Percentiles rank a stretch among this genome's conserved stretches.
Conservation (phyloP, 2,329 filamentous ascomycete species). For the Lojkania enalia region DNA sequence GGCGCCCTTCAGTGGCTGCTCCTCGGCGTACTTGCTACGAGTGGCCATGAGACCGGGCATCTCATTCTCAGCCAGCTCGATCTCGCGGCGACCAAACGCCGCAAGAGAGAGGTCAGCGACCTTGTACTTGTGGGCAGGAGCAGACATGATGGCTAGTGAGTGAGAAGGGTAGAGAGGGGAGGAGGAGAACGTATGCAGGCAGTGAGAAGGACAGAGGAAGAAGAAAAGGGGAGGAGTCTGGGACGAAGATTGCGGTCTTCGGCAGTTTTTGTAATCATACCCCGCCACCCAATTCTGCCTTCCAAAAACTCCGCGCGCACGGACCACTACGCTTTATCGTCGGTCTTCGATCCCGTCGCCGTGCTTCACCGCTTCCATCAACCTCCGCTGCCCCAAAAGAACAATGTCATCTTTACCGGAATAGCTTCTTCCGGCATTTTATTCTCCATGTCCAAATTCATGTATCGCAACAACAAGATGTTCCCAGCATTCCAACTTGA, state of each 20-base stretch:
- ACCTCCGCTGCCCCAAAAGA: too few species aligned
- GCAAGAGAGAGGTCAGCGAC: constrained; percentile 96
- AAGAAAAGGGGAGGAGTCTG: constrained; percentile 17
- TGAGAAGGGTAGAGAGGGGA: constrained; percentile 7
- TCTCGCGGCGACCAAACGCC: constrained; percentile 98
- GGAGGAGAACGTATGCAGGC: constrained; percentile 13
- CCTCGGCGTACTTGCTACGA: constrained; percentile 83
- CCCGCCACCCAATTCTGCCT: constrained; percentile 8
- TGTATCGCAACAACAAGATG: too few species aligned
- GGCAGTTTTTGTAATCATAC: constrained; percentile 12
- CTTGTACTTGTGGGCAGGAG: constrained; percentile 93
- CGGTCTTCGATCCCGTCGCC: too few species aligned
- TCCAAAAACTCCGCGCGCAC: constrained; percentile 2
- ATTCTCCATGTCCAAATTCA: too few species aligned
- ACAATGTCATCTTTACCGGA: too few species aligned
- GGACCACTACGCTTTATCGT: too few species aligned
- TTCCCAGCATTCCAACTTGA: too few species aligned
- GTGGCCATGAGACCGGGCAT: constrained; percentile 99
- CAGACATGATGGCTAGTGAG: constrained; percentile 58
- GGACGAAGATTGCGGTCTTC: constrained; percentile 7
- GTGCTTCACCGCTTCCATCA: too few species aligned
- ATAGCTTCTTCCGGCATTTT: too few species aligned
- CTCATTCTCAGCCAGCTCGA: constrained; percentile 88
- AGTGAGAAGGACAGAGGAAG: constrained; percentile 21
- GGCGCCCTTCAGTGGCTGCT: constrained; percentile 93